These are phyloP conservation scores for Acacia confusa DNA, from an alignment of 306 rosid genomes.

Conservation along the genomic window DNA sequence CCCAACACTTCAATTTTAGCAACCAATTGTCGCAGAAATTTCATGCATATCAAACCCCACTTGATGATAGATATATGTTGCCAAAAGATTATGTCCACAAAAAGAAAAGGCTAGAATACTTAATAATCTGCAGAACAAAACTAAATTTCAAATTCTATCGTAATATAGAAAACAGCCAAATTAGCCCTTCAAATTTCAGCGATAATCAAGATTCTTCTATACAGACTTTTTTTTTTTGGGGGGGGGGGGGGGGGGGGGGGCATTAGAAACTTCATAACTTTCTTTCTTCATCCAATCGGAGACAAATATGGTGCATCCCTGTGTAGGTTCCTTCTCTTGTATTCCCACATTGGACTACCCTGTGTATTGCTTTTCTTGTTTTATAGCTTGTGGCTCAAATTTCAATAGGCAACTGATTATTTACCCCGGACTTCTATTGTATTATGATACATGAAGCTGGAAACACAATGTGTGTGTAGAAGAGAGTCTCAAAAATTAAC, in stretches of 20 bases:
- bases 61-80: neutral
- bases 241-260: no score
- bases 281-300: neutral
- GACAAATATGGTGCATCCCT: neutral
- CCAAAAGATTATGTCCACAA: constrained; percentile 26
- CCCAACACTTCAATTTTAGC: constrained; percentile 13
- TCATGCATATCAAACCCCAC: neutral
- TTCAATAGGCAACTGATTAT: neutral
- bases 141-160: neutral
- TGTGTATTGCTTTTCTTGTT: neutral
- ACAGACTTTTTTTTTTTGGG: no score
- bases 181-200: neutral
- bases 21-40: constrained; percentile 9
- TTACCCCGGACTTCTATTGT: neutral
- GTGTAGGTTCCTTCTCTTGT: no score
- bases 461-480: neutral
- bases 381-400: neutral
- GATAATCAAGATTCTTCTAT: neutral
- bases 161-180: neutral
- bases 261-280: neutral
- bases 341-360: neutral
- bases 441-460: neutral
- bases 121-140: neutral
- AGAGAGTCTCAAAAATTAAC: neutral
- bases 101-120: constrained; percentile 25